Evolutionary conservation across 345 rosid species (phyloP), one percentile per base, ranked within the genome.

Genomic region (Conringia planisiliqua): DNA sequence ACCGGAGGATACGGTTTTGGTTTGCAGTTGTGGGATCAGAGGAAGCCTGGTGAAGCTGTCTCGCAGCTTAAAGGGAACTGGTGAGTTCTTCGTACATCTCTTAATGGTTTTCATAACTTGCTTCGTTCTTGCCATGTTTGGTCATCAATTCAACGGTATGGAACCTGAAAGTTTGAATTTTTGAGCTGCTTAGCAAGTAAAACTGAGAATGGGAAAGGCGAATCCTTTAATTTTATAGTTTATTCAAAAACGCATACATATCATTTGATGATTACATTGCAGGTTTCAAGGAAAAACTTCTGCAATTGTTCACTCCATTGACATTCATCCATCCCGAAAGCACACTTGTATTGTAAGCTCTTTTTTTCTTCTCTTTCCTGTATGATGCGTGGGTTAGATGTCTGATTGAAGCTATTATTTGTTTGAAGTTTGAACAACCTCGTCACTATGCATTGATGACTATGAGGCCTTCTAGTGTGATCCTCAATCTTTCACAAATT

Each of bases 261-360:
- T 67, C 47, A 48, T 17, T 10, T 50, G 72, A 40, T 59, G 35
- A n/a, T 72, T 50, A 43, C 73, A 11, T 78, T 83, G 77, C 80
- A 94, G 97, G 88, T 73, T 82, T 72, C 87, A 82, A 66, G 96
- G 89, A 36, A 85, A 70, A 77, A 78, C 80, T 63, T 83, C 88
- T 70, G 98, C 95, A 18, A 67, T 91, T 70, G 80, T 91, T 10
- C 97, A 91, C 77, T 91, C 97, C 1, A 70, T 94, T 77, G 97
- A 94, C 80, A 86, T 94, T 80, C 97, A 91, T 81, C 89, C 95
- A 60, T 94, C 96, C 2, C 79, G 97, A 54, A 94, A 94, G 82
- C 96, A 94, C 83, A 90, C 86, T 32, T 89, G 93, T 82, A 81
- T 90, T 81, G 98, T 94, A 81, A 80, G 88, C 66, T 27, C 57